Evolutionary conservation across 1,284 basidiomycete genomes (phyloP), one percentile per base, ranked within the genome.

Genomic region (Ceratobasidium sp.): DNA sequence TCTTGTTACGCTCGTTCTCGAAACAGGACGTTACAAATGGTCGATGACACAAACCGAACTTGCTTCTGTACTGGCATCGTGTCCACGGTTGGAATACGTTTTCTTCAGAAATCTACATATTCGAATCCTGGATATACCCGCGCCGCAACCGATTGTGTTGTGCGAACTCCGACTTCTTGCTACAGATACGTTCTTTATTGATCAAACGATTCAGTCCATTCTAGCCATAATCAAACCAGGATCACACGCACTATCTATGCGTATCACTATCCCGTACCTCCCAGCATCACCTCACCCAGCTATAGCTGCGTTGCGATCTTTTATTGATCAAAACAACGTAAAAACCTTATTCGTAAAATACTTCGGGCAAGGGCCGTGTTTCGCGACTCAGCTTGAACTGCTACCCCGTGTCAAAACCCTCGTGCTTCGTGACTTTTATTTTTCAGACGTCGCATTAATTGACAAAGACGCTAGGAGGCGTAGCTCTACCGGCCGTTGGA

Each of bases 401-500:
- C 38, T 61, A 17, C 57, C 57, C 10, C 57, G 33, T 7, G 57
- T 61, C 3, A 61, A 61, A 61, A 61, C 57, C 3, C 57, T 61
- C 23, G 57, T 61, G 23, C 28, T 61, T 50, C 3, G 12, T 2
- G 2, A 15, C 3, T 50, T 12, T 20, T 50, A 13, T 50, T 50
- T 50, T 50, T 50, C 48, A 12, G 48, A 50, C 10, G 20, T 13
- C 54, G 54, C 54, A 23, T 20, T 12, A 20, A 20, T 46, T 46
- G 44, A 15, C 44, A 6, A 46, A 7, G 6, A 46, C 15, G 44
- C 7, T 6, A 20, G 20, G 48, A 50, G 48, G 12, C 13, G 7
- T 6, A 50, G 20, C 48, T 3, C 13, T 50, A 13, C 13, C 48
- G 10, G 13, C 48, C 13, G 13, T 2, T 50, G 12, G 3, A 50